Conservation (phyloP, 1,284 basidiomycete genomes). For the Kalmanozyma brasiliensis region DNA sequence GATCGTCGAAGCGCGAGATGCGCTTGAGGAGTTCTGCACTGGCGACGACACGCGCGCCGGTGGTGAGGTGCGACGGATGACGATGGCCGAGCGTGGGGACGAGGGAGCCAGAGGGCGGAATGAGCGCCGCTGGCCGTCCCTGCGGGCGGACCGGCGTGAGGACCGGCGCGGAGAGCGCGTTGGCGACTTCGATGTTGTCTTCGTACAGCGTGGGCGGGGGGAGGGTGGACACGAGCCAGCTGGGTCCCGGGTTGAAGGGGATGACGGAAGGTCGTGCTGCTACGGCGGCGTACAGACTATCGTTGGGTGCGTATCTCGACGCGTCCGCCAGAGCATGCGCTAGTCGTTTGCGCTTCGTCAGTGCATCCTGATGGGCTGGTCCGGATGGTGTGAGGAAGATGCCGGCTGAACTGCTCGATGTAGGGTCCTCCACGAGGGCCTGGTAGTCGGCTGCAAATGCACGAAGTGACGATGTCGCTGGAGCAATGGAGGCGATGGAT, state of each 20-base stretch:
- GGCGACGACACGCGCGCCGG: conserved; percentile 52
- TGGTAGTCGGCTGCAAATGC: conserved; percentile 59
- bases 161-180: conserved; percentile 50
- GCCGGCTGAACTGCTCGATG: conserved; percentile 33
- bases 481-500: conserved; percentile 25
- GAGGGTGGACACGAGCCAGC: conserved; percentile 60
- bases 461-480: conserved; percentile 45
- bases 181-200: conserved; percentile 49
- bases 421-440: conserved; percentile 49
- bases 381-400: conserved; percentile 54
- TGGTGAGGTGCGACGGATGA: conserved; percentile 53
- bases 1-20: conserved; percentile 56
- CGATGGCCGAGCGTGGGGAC: conserved; percentile 57
- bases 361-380: conserved; percentile 43
- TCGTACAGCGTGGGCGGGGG: conserved; percentile 49
- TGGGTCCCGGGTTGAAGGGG: conserved; percentile 56
- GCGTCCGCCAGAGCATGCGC: conserved; percentile 58
- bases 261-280: conserved; percentile 51
- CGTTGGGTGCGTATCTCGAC: conserved; percentile 56
- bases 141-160: conserved; percentile 61
- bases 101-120: conserved; percentile 51
- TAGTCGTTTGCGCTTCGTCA: conserved; percentile 54
- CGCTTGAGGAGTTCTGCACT: conserved; percentile 51
- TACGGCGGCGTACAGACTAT: conserved; percentile 60
- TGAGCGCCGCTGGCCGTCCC: conserved; percentile 55